phyloP scores from a whole-genome alignment of 768 basidiomycete genomes.

The Macrolepiota dolichaula region DNA sequence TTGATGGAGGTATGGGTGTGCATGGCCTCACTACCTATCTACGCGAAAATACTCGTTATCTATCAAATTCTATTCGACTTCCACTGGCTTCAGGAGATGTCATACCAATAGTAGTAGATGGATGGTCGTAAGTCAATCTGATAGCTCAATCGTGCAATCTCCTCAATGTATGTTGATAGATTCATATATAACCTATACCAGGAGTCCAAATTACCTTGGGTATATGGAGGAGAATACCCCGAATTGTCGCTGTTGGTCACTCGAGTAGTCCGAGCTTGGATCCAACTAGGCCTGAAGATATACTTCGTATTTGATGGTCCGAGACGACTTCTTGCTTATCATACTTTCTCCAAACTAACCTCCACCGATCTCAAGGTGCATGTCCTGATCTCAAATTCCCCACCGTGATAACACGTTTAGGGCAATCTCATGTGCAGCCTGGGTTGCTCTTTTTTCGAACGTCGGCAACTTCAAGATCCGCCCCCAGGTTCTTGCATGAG shows the following conservation, averaged over 20 bases:
- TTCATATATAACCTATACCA: constrained; percentile 72
- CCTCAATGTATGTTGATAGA: constrained; percentile 33
- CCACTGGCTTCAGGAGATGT: constrained; percentile 16
- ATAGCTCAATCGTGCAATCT: constrained; percentile 13
- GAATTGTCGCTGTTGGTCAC: constrained; percentile 48
- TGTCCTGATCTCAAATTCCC: constrained; percentile 70
- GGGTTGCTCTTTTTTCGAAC: constrained; percentile 80
- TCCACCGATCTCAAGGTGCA: constrained; percentile 44
- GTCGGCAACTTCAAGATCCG: constrained; percentile 58
- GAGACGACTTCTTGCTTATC: constrained; percentile 17
- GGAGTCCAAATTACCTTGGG: constrained; percentile 69
- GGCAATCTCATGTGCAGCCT: constrained; percentile 54
- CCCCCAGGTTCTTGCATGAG: constrained; percentile 66
- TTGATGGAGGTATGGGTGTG: constrained; percentile 39
- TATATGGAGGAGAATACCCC: constrained; percentile 79
- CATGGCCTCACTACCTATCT: constrained; percentile 53
- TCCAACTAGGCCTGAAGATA: constrained; percentile 57
- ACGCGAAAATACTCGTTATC: constrained; percentile 41
- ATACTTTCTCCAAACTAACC: constrained; percentile 13
- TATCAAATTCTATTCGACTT: constrained; percentile 32
- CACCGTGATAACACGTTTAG: constrained; percentile 58
- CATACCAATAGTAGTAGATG: constrained; percentile 70
- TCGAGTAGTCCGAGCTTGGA: constrained; percentile 62
- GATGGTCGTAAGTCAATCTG: constrained; percentile 72
- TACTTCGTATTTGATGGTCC: constrained; percentile 84